These are phyloP conservation scores for Laguncularia racemosa DNA, from an alignment of 345 rosid species.

Conservation along the genomic window DNA sequence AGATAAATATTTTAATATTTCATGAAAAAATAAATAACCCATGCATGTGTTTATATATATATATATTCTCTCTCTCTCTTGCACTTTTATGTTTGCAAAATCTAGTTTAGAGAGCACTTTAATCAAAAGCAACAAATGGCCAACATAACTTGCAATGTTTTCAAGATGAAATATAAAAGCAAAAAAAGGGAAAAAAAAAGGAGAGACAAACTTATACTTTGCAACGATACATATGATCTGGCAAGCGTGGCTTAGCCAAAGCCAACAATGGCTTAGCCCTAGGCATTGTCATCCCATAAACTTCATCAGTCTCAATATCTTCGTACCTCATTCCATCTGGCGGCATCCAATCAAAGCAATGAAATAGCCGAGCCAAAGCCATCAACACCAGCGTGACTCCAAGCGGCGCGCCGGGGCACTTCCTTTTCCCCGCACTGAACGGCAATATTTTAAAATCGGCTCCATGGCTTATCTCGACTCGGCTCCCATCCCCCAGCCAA, in stretches of 20 bases:
- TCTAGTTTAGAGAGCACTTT: too few species aligned
- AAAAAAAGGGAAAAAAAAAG: too few species aligned
- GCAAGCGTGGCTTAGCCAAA: conserved; percentile 54
- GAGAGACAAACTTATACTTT: too few species aligned
- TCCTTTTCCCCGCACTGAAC: conserved; percentile 84
- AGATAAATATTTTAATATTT: too few species aligned
- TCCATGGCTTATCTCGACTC: conserved; percentile 93
- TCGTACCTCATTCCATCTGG: conserved; percentile 36
- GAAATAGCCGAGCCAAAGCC: conserved; percentile 89
- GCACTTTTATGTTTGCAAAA: too few species aligned
- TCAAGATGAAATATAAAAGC: too few species aligned
- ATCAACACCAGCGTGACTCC: conserved; percentile 74
- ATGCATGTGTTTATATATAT: too few species aligned
- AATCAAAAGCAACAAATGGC: too few species aligned
- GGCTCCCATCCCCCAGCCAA: conserved; percentile 39
- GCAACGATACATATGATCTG: conserved; percentile 36
- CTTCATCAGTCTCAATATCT: conserved; percentile 54
- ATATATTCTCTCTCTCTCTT: too few species aligned
- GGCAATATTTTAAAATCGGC: conserved; percentile 83
- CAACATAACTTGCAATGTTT: too few species aligned
- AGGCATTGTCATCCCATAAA: conserved; percentile 97
- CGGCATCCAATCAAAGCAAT: conserved; percentile 74
- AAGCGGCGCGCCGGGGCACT: conserved; percentile 89
- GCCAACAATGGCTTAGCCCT: conserved; percentile 66
- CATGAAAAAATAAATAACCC: too few species aligned